Evolutionary conservation across 2,329 filamentous ascomycete species (phyloP).

Genomic region (Fusarium torreyae): DNA sequence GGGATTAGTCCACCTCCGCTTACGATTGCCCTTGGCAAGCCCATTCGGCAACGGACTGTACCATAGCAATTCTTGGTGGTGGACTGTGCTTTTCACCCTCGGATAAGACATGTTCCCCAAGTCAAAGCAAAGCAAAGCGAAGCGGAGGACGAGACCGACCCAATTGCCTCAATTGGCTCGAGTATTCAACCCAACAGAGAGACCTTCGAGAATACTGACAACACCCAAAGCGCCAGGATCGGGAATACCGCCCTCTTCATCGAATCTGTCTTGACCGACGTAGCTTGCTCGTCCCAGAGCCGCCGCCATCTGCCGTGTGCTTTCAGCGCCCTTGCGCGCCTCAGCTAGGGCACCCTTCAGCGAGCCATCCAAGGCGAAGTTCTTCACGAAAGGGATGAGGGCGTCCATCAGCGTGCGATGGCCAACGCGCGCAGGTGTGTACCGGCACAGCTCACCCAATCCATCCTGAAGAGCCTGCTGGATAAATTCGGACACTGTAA

Average conservation of each 20-base stretch:
- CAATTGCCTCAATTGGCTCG: constrained; percentile 7
- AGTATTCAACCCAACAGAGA: background rate
- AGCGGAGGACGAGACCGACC: background rate
- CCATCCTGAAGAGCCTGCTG: constrained; percentile 36
- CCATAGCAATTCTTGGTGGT: background rate
- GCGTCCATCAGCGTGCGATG: constrained; percentile 83
- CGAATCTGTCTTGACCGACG: constrained; percentile 79
- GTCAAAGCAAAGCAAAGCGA: background rate
- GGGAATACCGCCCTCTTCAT: constrained; percentile 59
- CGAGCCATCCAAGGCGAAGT: constrained; percentile 63
- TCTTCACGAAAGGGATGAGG: constrained; percentile 77
- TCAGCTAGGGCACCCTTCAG: constrained; percentile 57
- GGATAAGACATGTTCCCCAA: background rate
- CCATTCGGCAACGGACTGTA: background rate
- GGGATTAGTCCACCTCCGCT: constrained; percentile 17
- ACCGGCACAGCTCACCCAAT: constrained; percentile 55
- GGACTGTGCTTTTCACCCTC: background rate
- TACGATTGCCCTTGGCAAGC: constrained; percentile 8
- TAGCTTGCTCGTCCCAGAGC: constrained; percentile 82
- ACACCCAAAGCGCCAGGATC: constrained; percentile 74
- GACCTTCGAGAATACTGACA: constrained; percentile 44
- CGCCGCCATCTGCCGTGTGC: constrained; percentile 81
- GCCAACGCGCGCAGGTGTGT: constrained; percentile 80
- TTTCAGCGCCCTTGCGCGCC: constrained; percentile 65
- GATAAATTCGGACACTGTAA: constrained; percentile 19